Base-by-base conservation (phyloP, 345 rosid species). In the Gossypium mustelinum region DNA sequence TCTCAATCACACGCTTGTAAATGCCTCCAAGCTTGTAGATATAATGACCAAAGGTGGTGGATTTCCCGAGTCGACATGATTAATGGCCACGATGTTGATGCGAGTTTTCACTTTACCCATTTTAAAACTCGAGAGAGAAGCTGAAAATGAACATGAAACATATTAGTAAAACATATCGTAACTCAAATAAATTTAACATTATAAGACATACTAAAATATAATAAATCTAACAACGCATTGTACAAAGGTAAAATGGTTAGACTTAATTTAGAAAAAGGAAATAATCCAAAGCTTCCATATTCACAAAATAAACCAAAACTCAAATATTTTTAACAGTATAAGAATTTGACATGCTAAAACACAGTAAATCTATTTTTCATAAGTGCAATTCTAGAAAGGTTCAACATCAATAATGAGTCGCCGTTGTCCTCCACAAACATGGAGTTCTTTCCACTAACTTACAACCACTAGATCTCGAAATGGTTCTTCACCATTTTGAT, bases 1-100 rank as follows among this genome's bases (percentile, higher is more conserved):
- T 88, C 83, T 88, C 91, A 9, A 88, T 88, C 27, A 88, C 92
- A 83, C 92, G 94, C 86, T 90, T 88, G 86, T 90, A 89, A 72
- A 90, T 90, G 70, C 91, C 94, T 56, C 94, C 91, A 68, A 90
- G 89, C 87, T 90, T 88, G 85, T 87, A 90, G 84, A 88, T 90
- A 87, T 87, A 77, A 79, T 90, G 94, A 52, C 87, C 92, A 0
- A 88, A 87, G 11, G 92, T 90, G 72, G 94, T 87, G 0, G 89
- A 90, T 77, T 88, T 90, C 16, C 88, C 91, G 64, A 89, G 83
- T 90, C 82, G 29, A 84, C 85, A 59, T 84, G 87, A 24, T 83
- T 85, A 34, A 84, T 84, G 61, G 79, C 83, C 78, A 84, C 85
- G 51, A 81, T 81, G 80, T 79, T 84, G 59, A 79, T 79, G 78